Evolutionary conservation across 305 asterid species (phyloP), one percentile per base, ranked within the genome.

Genomic region (Nicotiana rustica): DNA sequence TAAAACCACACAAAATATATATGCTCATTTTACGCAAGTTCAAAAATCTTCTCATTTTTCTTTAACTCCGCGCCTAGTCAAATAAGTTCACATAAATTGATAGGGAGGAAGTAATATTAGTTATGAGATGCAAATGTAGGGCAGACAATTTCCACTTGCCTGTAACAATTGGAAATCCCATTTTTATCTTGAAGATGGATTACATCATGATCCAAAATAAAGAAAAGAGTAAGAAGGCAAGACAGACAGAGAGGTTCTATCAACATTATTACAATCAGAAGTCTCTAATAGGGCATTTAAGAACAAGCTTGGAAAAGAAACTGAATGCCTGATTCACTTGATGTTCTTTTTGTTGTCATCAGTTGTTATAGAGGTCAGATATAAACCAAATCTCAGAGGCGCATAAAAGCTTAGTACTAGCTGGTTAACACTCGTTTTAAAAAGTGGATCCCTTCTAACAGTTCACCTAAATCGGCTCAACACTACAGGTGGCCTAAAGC

Each of bases 331-430:
- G 64, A 75, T 49, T 33, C 76, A 67, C 25, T 75, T 29, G 44
- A 52, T 49, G 79, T 75, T 75, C 65, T 52, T 52, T 49, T 75
- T 75, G 64, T 52, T 49, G 79, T 73, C 61, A 49, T 1, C 47
- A 52, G 65, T 75, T 52, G 65, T 62, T 52, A 49, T 67, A 75
- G 8, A 15, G 65, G 25, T 49, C 64, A 52, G 44, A 75, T 25
- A 25, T 25, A 9, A 29, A 13, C 47, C 65, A 75, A 49, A 25
- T 7, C 36, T n/a, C 8, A 49, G 80, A 52, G 21, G 80, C 38
- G n/a, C 47, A 25, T 52, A 75, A n/a, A 75, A 75, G 9, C 29
- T 75, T 49, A 44, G 41, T 5, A 33, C 73, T 29, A 31, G 61
- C 64, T 7, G 29, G 79, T 44, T 52, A 49, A 52, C 31, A 71